A percentile compares a stretch with the other conserved stretches of the same genome.
Conservation (phyloP, 2,329 filamentous ascomycete genomes). For the Epichloe coenophiala region DNA sequence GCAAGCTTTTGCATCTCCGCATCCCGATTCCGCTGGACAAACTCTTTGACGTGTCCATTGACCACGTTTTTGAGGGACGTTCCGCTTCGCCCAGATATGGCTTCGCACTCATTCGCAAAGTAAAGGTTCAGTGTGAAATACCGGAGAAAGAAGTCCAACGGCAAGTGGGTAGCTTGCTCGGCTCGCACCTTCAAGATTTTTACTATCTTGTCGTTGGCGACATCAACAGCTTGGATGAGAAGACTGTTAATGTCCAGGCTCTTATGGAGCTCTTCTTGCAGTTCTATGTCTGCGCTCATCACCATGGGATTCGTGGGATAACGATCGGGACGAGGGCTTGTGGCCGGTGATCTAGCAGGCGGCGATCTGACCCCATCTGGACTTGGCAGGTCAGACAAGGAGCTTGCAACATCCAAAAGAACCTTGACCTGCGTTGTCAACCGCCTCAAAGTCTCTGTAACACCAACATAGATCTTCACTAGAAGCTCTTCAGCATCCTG, state of each 20-base stretch:
- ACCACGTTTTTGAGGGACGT: conserved; percentile 65
- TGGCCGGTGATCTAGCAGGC: conserved; percentile 35
- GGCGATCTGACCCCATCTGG: conserved; percentile 33
- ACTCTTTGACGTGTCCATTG: conserved; percentile 70
- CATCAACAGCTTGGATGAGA: conserved; percentile 66
- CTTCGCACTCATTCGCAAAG: conserved; percentile 78
- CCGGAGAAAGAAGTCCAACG: conserved; percentile 57
- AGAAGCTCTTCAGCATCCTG: conserved; percentile 77
- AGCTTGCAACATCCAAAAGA: conserved; percentile 83
- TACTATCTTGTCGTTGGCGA: conserved; percentile 62
- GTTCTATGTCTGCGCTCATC: conserved; percentile 25
- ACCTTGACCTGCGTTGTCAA: conserved; percentile 88
- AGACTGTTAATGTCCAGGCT: conserved; percentile 66
- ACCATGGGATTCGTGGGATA: conserved; percentile 11
- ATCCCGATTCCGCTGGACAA: conserved; percentile 59
- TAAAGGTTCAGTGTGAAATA: conserved; percentile 74
- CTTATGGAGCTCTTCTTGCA: conserved; percentile 65
- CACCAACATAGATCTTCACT: conserved; percentile 68
- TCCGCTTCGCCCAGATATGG: conserved; percentile 66
- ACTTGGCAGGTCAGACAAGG: conserved; percentile 34
- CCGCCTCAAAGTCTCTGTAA: conserved; percentile 75
- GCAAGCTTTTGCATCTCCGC: conserved; percentile 61
- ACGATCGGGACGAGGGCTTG: conserved; percentile 33
- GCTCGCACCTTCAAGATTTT: conserved; percentile 66
- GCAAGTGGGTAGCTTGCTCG: conserved; percentile 56